Evolutionary conservation across 2,329 filamentous ascomycete species (phyloP), one percentile per base, ranked within the genome.

Genomic region (Ophiostoma novo-ulmi): DNA sequence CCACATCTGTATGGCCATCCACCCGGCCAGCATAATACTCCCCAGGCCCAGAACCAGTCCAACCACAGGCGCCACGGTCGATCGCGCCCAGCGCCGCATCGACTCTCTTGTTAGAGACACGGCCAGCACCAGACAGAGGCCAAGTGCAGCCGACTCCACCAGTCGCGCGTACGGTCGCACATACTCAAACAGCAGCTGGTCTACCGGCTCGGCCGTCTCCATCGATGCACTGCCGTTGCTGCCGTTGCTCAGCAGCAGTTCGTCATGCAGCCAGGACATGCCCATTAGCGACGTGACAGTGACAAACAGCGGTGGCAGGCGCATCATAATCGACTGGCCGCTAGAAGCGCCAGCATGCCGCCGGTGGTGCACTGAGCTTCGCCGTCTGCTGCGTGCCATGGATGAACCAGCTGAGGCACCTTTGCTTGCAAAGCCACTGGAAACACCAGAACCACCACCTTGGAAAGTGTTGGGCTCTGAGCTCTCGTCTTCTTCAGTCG

Each of bases 1-100:
- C 55, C 70, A 69, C 70, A 72, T 70, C 58, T 69, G 69, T 44
- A 52, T 2, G 1, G 69, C 72, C 71, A 74, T 72, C 71, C 72
- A 72, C 44, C 58, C 71, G 2, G 73, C 71, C 41, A 73, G 38
- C 3, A n/a, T 70, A n/a, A 73, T 10, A 6, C 69, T 67, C 11
- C 61, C 67, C 6, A 72, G 13, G 5, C 73, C 73, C 26, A 74
- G 52, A n/a, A 73, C 3, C 2, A 71, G 36, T 5, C 73, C 72
- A 0, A 70, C 31, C 0, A 6, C 36, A 10, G 68, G 65, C 67
- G 63, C 31, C 26, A 69, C 11, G 17, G 63, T 31, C n/a, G 36
- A 41, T 14, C 70, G 38, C 39, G 52, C 55, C 63, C 69, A 68
- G 7, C 72, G 69, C 4, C 31, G 63, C 52, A 70, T 14, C 55